These are phyloP conservation scores for Yamadazyma scolyti DNA, from an alignment of 805 yeast genomes.

Conservation along the genomic window DNA sequence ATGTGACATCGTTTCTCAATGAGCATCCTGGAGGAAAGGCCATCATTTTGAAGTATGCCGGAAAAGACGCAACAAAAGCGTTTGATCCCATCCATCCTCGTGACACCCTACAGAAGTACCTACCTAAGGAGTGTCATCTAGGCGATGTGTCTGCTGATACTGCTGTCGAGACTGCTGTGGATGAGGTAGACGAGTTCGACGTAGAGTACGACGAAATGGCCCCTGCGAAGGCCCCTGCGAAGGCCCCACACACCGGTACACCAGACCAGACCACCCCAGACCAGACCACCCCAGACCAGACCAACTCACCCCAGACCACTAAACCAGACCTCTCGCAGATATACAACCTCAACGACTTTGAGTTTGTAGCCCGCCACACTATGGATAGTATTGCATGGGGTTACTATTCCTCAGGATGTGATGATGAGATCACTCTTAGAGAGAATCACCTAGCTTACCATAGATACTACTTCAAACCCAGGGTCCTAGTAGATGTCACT, in stretches of 20 bases:
- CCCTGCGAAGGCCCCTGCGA: too few relatives aligned
- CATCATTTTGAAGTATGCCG: slow-evolving; percentile 50
- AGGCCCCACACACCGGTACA: too few relatives aligned
- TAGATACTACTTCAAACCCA: slow-evolving; percentile 82
- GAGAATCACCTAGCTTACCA: slow-evolving; percentile 91
- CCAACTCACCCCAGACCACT: too few relatives aligned
- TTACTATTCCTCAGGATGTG: slow-evolving; percentile 87
- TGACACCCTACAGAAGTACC: slow-evolving; percentile 71
- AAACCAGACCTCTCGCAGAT: slow-evolving; percentile 71
- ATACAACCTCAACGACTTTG: slow-evolving; percentile 82
- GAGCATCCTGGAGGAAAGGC: slow-evolving; percentile 63
- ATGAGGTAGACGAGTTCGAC: slow-evolving; percentile 37
- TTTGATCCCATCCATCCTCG: slow-evolving; percentile 90
- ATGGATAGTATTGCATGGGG: slow-evolving; percentile 83
- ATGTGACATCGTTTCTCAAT: slow-evolving; percentile 60
- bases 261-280: too few relatives aligned
- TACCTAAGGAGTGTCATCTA: slow-evolving; percentile 41
- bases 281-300: too few relatives aligned
- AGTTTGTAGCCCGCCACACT: slow-evolving; percentile 75
- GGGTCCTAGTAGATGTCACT: slow-evolving; percentile 76
- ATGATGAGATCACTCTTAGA: slow-evolving; percentile 85
- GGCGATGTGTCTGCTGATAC: slow-evolving; percentile 24
- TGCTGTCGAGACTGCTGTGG: slow-evolving; percentile 17
- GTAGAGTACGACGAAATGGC: slow-evolving; percentile 45
- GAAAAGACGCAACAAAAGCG: slow-evolving; percentile 64